These are phyloP conservation scores for Penicillium coprophilum DNA, from an alignment of 495 filamentous ascomycete genomes.

Conservation along the genomic window DNA sequence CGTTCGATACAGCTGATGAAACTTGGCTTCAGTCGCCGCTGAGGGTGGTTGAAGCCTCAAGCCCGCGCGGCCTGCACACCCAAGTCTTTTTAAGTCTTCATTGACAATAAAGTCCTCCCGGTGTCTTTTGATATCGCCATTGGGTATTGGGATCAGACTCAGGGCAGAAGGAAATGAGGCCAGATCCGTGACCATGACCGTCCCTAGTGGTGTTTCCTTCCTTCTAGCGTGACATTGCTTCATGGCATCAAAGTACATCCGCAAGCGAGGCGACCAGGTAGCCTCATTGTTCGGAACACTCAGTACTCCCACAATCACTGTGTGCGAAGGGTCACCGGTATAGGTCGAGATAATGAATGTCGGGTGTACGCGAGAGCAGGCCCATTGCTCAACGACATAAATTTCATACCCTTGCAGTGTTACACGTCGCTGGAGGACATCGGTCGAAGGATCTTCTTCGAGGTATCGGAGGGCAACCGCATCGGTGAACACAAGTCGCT, in stretches of 20 bases:
- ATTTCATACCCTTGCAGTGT: conserved; percentile 82
- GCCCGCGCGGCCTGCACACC: conserved; percentile 86
- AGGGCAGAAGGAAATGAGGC: conserved; percentile 84
- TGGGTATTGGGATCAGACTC: conserved; percentile 84
- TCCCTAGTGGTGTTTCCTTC: conserved; percentile 80
- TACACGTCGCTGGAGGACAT: conserved; percentile 67
- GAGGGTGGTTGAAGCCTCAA: conserved; percentile 74
- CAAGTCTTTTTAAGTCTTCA: conserved; percentile 87
- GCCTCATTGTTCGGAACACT: conserved; percentile 79
- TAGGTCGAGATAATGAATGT: conserved; percentile 93
- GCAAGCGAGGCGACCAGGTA: conserved; percentile 74
- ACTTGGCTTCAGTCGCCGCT: conserved; percentile 83
- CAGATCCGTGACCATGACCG: conserved; percentile 90
- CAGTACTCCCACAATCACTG: conserved; percentile 74
- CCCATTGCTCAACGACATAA: conserved; percentile 98
- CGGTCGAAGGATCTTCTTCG: conserved; percentile 79
- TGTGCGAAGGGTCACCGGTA: conserved; percentile 81
- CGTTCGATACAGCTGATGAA: conserved; percentile 84
- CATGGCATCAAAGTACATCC: conserved; percentile 83
- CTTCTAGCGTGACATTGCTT: conserved; percentile 76
- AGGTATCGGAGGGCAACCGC: conserved; percentile 80
- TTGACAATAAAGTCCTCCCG: conserved; percentile 90
- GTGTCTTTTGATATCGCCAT: conserved; percentile 79
- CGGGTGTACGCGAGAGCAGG: conserved; percentile 84
- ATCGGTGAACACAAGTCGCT: conserved; percentile 68